These are phyloP conservation scores for Penicillium janthinellum DNA, from an alignment of 2,329 filamentous ascomycete species.

Conservation along the genomic window DNA sequence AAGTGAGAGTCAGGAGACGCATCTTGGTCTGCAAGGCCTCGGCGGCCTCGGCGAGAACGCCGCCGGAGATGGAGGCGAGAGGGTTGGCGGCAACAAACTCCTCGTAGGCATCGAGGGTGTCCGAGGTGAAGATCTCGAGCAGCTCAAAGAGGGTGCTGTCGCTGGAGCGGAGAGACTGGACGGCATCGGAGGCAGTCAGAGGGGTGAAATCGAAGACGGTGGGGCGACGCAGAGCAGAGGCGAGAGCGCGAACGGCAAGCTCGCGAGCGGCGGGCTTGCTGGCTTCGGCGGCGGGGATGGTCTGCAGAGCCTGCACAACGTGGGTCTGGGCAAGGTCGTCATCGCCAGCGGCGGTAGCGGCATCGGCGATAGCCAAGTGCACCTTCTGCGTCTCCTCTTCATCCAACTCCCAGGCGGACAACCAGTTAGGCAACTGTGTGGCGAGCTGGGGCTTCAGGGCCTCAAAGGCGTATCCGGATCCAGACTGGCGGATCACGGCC, in stretches of 20 bases:
- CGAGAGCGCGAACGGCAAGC: constrained; percentile 65
- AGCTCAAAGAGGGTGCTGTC: constrained; percentile 86
- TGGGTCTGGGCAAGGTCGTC: constrained; percentile 74
- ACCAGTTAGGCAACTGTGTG: constrained; percentile 74
- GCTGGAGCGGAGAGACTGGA: constrained; percentile 83
- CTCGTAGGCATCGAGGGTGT: constrained; percentile 92
- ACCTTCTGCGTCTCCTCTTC: constrained; percentile 82
- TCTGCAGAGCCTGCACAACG: constrained; percentile 74
- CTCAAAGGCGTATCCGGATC: constrained; percentile 76
- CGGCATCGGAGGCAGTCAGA: constrained; percentile 69
- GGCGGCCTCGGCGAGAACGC: constrained; percentile 75
- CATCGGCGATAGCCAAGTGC: constrained; percentile 78
- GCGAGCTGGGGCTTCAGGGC: constrained; percentile 80
- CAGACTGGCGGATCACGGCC: constrained; percentile 73
- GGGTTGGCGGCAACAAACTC: constrained; percentile 75
- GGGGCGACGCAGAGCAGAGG: constrained; percentile 66
- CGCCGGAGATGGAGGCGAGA: constrained; percentile 68
- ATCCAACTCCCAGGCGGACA: constrained; percentile 78
- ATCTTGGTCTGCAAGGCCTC: constrained; percentile 91
- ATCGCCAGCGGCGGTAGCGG: constrained; percentile 76
- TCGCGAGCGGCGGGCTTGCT: constrained; percentile 58
- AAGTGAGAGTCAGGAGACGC: constrained; percentile 89
- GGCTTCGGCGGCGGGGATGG: constrained; percentile 64
- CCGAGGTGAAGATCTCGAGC: constrained; percentile 91
- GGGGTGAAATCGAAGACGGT: constrained; percentile 74